Evolutionary conservation across 306 rosid genomes (phyloP).

Genomic region (Cicer chorassanicum): DNA sequence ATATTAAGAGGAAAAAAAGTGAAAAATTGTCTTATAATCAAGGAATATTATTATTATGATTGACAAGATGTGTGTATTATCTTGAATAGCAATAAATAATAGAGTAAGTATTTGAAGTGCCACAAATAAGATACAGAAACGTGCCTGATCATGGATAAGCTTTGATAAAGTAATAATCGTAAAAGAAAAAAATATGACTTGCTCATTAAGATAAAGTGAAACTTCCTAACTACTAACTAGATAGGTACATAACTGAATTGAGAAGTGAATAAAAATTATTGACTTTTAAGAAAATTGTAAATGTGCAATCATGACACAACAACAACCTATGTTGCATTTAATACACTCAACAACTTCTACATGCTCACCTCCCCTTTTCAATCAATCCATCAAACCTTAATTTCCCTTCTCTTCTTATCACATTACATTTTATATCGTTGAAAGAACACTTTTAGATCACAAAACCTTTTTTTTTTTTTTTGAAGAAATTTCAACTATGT

Average conservation of each 20-base stretch:
- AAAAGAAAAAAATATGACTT: neutral
- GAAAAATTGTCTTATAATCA: no score
- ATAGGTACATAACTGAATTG: neutral
- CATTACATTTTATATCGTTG: neutral
- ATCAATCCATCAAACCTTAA: neutral
- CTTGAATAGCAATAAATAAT: no score
- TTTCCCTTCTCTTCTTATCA: neutral
- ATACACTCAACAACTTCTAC: conserved; percentile 40
- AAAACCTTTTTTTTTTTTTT: no score
- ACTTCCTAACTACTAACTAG: conserved; percentile 14
- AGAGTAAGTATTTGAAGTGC: no score
- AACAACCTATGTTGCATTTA: conserved; percentile 46
- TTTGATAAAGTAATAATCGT: no score
- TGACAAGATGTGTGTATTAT: no score
- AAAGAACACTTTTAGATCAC: no score
- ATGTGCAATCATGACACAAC: conserved; percentile 13
- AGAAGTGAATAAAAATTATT: neutral
- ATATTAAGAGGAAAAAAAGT: no score
- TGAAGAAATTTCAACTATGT: conserved; percentile 32
- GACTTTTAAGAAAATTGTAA: conserved; percentile 11
- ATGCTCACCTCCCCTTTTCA: conserved; percentile 23
- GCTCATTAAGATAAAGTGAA: conserved; percentile 15
- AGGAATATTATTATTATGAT: no score
- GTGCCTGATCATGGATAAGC: no score
- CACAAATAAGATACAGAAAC: no score